These are phyloP conservation scores for Euphorbia schlechtendalii DNA, from an alignment of 441 rosid species.

Conservation along the genomic window DNA sequence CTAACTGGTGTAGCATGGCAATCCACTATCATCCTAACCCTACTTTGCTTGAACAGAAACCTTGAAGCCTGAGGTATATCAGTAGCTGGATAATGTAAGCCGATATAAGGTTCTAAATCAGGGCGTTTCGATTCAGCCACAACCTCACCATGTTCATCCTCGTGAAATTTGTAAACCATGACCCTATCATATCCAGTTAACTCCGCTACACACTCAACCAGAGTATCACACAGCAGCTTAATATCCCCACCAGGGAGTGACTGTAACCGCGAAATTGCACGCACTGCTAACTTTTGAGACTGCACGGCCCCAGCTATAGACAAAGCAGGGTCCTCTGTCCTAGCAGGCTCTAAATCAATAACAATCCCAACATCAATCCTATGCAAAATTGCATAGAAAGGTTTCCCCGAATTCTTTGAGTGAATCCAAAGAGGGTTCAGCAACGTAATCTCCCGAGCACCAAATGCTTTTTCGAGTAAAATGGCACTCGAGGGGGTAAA, in stretches of 20 bases:
- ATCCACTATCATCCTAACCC: conserved; percentile 92
- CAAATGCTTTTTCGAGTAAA: conserved; percentile 72
- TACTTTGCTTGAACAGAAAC: conserved; percentile 87
- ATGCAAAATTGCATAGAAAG: conserved; percentile 86
- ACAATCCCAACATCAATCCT: conserved; percentile 92
- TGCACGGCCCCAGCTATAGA: conserved; percentile 96
- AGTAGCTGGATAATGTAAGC: conserved; percentile 90
- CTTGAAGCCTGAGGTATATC: conserved; percentile 96
- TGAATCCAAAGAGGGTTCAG: conserved; percentile 85
- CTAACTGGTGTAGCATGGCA: conserved; percentile 55
- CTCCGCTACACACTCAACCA: conserved; percentile 73
- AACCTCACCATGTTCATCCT: conserved; percentile 96
- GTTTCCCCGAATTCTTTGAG: conserved; percentile 68
- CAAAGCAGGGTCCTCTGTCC: conserved; percentile 88
- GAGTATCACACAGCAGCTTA: conserved; percentile 77
- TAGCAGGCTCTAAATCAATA: conserved; percentile 94
- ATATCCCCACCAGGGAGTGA: conserved; percentile 92
- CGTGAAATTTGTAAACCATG: conserved; percentile 94
- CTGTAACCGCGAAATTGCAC: conserved; percentile 80
- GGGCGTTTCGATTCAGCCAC: conserved; percentile 69
- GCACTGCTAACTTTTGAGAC: conserved; percentile 86
- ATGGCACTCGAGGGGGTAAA: conserved; percentile 51
- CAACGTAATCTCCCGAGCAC: conserved; percentile 77
- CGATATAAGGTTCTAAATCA: conserved; percentile 85
- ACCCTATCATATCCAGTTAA: conserved; percentile 87